Conservation (phyloP, 306 rosid genomes). For the Cicer pinnatifidum region DNA sequence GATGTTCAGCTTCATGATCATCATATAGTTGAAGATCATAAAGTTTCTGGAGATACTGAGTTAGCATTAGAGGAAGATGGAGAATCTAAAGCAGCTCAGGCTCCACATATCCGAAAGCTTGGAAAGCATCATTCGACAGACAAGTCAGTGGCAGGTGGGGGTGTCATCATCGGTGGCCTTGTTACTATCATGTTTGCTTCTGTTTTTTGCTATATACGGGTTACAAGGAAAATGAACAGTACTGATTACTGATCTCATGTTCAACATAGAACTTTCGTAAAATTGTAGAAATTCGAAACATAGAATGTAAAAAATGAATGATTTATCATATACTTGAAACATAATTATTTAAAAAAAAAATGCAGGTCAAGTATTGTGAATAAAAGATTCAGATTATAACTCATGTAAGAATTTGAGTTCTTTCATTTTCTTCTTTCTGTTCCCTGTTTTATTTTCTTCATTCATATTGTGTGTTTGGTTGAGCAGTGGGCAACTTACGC, state of each 20-base stretch:
- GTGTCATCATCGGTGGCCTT: conserved; percentile 86
- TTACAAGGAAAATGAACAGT: conserved; percentile 62
- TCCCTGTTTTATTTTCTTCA: neutral
- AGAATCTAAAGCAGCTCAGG: conserved; percentile 55
- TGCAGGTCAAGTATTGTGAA: conserved; percentile 18
- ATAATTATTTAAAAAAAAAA: neutral
- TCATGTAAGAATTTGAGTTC: neutral
- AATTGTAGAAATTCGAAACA: too few species aligned
- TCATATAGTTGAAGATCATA: conserved; percentile 41
- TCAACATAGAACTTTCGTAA: neutral
- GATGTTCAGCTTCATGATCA: conserved; percentile 26
- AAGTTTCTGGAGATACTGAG: conserved; percentile 42
- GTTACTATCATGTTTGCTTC: conserved; percentile 81
- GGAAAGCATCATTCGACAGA: conserved; percentile 66
- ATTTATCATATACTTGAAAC: neutral
- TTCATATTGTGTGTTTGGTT: too few species aligned
- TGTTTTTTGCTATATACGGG: conserved; percentile 82
- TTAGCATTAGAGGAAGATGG: conserved; percentile 36
- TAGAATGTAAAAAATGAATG: conserved; percentile 8
- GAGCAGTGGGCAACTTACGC: too few species aligned
- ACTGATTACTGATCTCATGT: conserved; percentile 24
- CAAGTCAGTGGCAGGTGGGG: conserved; percentile 88
- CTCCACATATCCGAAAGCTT: conserved; percentile 63
- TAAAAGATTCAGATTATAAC: conserved; percentile 22
- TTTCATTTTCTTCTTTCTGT: neutral